Evolutionary conservation across 2,329 filamentous ascomycete species (phyloP).

Genomic region (Setomelanomma holmii): DNA sequence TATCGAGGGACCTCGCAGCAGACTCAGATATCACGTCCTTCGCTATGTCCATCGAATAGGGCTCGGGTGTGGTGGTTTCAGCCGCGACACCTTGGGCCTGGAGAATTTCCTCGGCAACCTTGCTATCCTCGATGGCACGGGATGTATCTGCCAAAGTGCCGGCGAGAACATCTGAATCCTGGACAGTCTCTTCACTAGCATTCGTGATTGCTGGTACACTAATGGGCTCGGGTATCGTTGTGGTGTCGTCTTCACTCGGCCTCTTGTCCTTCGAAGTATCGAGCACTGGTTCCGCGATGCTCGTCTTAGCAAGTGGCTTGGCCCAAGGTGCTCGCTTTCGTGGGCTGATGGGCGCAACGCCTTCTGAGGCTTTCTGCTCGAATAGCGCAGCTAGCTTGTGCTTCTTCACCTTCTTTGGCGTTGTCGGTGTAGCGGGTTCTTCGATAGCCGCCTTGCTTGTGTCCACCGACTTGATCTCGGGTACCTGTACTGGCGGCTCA

Average conservation of each 20-base stretch:
- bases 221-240: neutral
- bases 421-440: constrained; percentile 10
- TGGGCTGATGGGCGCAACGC: neutral
- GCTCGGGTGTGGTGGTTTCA: neutral
- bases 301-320: neutral
- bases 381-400: constrained; percentile 21
- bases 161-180: too few relatives aligned
- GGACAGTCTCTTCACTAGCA: neutral
- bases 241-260: neutral
- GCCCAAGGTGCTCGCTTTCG: neutral
- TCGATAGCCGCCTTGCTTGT: neutral
- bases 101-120: neutral
- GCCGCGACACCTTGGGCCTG: neutral
- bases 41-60: neutral
- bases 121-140: too few relatives aligned
- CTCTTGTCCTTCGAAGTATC: neutral
- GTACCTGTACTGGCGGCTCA: neutral
- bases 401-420: constrained; percentile 34
- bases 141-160: too few relatives aligned
- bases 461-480: neutral
- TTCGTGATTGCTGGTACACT: neutral
- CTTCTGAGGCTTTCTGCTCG: constrained; percentile 18
- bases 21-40: neutral
- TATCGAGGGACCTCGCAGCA: neutral
- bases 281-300: neutral